Conservation (phyloP, 345 rosid species). For the Populus euphratica region DNA sequence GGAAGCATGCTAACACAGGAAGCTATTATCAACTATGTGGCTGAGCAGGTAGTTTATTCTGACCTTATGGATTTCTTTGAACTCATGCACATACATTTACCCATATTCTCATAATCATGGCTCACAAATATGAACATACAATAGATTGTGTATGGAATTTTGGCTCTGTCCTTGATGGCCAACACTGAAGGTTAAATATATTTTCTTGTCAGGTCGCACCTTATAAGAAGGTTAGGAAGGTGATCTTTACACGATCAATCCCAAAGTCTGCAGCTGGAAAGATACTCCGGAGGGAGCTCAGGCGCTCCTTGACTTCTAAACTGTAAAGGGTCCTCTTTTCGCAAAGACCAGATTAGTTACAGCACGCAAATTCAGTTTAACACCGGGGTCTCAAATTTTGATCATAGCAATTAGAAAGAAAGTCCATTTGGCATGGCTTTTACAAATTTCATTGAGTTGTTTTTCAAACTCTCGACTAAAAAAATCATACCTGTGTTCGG, state of each 20-base stretch:
- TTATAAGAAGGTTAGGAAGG: conserved; percentile 80
- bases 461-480: too few species aligned
- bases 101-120: not conserved
- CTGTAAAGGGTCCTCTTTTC: conserved; percentile 21
- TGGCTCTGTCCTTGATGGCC: not conserved
- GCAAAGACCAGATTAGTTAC: too few species aligned
- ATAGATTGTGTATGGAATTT: not conserved
- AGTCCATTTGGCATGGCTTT: too few species aligned
- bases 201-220: conserved; percentile 59
- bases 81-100: not conserved
- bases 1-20: conserved; percentile 45
- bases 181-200: not conserved
- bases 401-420: too few species aligned
- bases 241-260: conserved; percentile 50
- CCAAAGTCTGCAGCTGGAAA: conserved; percentile 82
- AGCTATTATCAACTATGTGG: conserved; percentile 52
- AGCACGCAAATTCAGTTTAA: too few species aligned
- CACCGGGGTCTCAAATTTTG: too few species aligned
- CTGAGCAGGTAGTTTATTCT: conserved; percentile 45
- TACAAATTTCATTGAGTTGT: too few species aligned
- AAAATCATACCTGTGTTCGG: too few species aligned
- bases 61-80: not conserved
- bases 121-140: too few species aligned
- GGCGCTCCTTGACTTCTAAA: conserved; percentile 37
- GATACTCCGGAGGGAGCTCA: conserved; percentile 71